Percentiles rank a stretch among this genome's conserved stretches.
Evolutionary conservation across 257 asterid genomes (phyloP).

Genomic region (Rhazya stricta): DNA sequence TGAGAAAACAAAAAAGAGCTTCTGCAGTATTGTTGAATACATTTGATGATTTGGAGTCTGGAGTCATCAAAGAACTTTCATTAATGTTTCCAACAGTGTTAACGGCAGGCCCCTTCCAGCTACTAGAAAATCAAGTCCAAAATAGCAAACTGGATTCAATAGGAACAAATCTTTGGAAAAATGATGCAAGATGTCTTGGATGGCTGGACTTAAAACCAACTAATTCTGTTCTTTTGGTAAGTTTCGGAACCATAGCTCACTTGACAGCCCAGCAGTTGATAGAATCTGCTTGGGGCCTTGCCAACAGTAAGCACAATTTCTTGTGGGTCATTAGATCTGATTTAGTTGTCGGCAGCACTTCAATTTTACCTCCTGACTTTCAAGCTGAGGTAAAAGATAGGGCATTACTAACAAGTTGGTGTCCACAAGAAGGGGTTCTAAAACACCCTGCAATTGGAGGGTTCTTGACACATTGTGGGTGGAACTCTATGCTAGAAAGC

Average conservation of each 20-base stretch:
- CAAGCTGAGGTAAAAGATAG: slow-evolving; percentile 12
- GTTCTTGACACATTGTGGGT: slow-evolving; percentile 25
- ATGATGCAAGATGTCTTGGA: slow-evolving; percentile 18
- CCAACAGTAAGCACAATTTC: slow-evolving; percentile 19
- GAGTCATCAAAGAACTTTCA: neutral
- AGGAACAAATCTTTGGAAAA: slow-evolving; percentile 26
- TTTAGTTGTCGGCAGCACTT: slow-evolving; percentile 14
- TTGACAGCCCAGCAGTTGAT: slow-evolving; percentile 12
- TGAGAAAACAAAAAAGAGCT: neutral
- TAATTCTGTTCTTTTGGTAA: slow-evolving; percentile 27
- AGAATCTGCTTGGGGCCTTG: slow-evolving; percentile 36
- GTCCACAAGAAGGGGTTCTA: slow-evolving; percentile 29
- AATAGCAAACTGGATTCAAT: slow-evolving; percentile 3
- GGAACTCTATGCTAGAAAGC: slow-evolving; percentile 28
- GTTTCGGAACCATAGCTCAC: slow-evolving; percentile 23
- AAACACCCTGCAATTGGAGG: slow-evolving; percentile 26
- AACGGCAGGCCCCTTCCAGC: slow-evolving; percentile 26
- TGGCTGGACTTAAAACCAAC: slow-evolving; percentile 22
- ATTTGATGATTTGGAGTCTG: slow-evolving; percentile 13
- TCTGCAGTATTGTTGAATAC: slow-evolving; percentile 18
- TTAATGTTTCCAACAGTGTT: slow-evolving; percentile 2
- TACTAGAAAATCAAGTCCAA: slow-evolving; percentile 6
- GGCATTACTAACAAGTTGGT: slow-evolving; percentile 22
- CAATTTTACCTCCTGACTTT: slow-evolving; percentile 20
- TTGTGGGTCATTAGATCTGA: slow-evolving; percentile 32